These are phyloP conservation scores for Pythium graminicola DNA, from an alignment of 352 stramenopile species.

Conservation along the genomic window DNA sequence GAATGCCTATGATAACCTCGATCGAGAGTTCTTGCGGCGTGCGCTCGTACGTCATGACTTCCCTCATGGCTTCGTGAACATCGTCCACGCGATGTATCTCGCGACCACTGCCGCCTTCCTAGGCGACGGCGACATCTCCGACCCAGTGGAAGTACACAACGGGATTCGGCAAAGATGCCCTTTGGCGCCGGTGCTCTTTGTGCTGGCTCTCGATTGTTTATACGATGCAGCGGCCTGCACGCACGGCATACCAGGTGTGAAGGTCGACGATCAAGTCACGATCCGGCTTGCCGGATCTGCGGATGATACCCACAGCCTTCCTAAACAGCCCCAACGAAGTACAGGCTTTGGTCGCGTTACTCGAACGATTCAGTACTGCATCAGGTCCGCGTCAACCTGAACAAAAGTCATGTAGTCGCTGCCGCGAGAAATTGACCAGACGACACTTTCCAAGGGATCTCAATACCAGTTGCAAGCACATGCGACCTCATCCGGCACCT, in stretches of 20 bases:
- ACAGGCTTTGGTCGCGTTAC: no score
- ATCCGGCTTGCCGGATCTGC: conserved; percentile 5
- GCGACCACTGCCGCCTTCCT: conserved; percentile 4
- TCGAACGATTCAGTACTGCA: no score
- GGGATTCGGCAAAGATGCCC: conserved; percentile 18
- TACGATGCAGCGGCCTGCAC: not conserved
- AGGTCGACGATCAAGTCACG: not conserved
- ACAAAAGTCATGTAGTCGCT: not conserved
- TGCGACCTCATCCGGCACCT: no score
- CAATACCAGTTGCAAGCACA: no score
- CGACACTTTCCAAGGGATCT: no score
- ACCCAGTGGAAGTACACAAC: not conserved
- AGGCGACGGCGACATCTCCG: not conserved
- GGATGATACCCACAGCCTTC: conserved; percentile 12
- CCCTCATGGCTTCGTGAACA: not conserved
- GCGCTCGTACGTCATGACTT: not conserved
- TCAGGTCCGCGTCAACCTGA: conserved; percentile 8
- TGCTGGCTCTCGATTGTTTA: conserved; percentile 3
- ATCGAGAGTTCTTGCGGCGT: not conserved
- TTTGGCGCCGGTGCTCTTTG: conserved; percentile 12
- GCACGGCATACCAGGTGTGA: not conserved
- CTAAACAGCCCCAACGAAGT: no score
- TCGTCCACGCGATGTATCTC: conserved; percentile 4
- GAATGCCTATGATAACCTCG: conserved; percentile 15
- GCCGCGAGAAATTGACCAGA: no score